phyloP scores from a whole-genome alignment of 176 grass and related monocot species.

The Oryza nivara region DNA sequence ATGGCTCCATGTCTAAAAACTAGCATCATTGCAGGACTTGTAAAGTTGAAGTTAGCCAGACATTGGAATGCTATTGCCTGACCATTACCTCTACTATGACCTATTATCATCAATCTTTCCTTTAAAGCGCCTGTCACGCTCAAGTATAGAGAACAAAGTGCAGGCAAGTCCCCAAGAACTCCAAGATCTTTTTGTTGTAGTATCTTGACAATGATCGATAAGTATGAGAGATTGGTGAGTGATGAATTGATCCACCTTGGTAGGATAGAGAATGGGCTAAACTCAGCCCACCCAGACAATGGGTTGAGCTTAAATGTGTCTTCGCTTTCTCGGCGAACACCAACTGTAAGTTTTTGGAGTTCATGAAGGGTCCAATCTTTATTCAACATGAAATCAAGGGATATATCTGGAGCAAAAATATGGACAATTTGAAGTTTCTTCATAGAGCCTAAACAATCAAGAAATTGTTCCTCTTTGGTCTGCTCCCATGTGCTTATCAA shows the following conservation, averaged over 20 bases:
- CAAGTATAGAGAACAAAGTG: not conserved
- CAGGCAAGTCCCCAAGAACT: not conserved
- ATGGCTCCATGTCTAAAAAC: slow-evolving; percentile 17
- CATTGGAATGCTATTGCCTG: not conserved
- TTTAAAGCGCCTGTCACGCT: not conserved
- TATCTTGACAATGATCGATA: slow-evolving; percentile 9
- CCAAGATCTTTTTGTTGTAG: not conserved
- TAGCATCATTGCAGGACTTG: not conserved
- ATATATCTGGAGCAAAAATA: not conserved
- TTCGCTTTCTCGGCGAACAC: not conserved
- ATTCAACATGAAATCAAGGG: slow-evolving; percentile 7
- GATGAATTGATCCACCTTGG: slow-evolving; percentile 7
- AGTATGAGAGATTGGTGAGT: not conserved
- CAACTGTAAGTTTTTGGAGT: not conserved
- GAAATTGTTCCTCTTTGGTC: not conserved
- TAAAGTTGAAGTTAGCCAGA: not conserved
- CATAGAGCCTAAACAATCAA: not conserved
- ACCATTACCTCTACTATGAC: too few relatives aligned
- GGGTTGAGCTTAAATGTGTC: not conserved
- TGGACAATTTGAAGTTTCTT: not conserved
- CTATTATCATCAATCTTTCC: not conserved
- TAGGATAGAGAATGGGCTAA: not conserved
- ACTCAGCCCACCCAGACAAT: not conserved
- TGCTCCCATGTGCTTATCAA: not conserved
- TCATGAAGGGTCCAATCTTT: not conserved